Percentiles rank a stretch among this genome's conserved stretches.
Evolutionary conservation across 306 rosid species (phyloP).

Genomic region (Aeschynomene evenia): DNA sequence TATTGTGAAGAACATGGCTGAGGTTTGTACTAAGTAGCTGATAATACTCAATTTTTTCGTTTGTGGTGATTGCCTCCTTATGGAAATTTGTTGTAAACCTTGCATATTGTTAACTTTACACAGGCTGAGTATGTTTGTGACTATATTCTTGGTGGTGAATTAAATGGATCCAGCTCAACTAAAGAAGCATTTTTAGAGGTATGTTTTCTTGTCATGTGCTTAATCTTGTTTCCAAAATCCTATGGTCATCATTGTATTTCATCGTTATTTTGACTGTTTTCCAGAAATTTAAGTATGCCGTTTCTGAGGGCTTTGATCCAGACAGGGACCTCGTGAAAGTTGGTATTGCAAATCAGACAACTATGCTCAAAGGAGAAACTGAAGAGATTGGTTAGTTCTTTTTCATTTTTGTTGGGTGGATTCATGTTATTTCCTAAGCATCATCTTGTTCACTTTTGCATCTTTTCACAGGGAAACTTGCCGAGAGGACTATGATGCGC

Average conservation of each 20-base stretch:
- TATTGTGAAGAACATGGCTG: slow-evolving; percentile 80
- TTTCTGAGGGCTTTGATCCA: slow-evolving; percentile 86
- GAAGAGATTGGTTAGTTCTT: slow-evolving; percentile 83
- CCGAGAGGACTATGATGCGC: slow-evolving; percentile 85
- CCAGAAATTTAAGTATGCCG: slow-evolving; percentile 90
- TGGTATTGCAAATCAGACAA: slow-evolving; percentile 97
- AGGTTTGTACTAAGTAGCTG: slow-evolving; percentile 55
- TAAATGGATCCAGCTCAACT: slow-evolving; percentile 92
- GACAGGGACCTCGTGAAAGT: slow-evolving; percentile 63
- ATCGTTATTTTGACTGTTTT: slow-evolving; percentile 23
- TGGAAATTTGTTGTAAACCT: slow-evolving; percentile 9
- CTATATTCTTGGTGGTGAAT: slow-evolving; percentile 82
- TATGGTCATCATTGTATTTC: neutral
- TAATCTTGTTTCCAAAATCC: slow-evolving; percentile 10
- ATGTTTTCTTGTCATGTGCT: slow-evolving; percentile 6
- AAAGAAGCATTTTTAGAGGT: slow-evolving; percentile 83
- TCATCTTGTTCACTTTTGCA: slow-evolving; percentile 23
- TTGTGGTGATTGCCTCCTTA: neutral
- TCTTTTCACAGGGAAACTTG: slow-evolving; percentile 66
- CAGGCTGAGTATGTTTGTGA: slow-evolving; percentile 94
- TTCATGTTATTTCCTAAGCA: neutral
- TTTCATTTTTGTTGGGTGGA: neutral
- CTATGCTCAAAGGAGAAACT: slow-evolving; percentile 99
- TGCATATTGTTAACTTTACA: slow-evolving; percentile 15
- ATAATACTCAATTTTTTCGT: slow-evolving; percentile 17